A percentile compares a stretch with the other conserved stretches of the same genome.
phyloP scores from a whole-genome alignment of 345 rosid species.

The Hibiscus syriacus region DNA sequence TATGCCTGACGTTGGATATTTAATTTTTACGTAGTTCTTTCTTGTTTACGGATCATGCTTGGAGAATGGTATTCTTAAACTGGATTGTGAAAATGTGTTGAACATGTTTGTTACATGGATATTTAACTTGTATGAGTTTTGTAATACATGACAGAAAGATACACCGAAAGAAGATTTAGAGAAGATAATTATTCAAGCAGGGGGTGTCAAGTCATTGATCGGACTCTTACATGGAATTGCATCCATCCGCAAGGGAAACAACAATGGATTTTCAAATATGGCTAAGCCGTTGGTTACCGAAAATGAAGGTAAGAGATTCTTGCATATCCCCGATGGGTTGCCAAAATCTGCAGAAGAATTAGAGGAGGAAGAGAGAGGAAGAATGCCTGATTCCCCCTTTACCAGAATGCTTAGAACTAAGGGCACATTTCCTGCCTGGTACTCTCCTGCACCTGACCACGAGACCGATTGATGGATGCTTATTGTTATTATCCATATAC shows the following conservation, averaged over 20 bases:
- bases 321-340: constrained; percentile 71
- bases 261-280: constrained; percentile 7
- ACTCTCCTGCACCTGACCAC: constrained; percentile 12
- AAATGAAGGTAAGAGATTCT: constrained; percentile 16
- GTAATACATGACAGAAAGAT: constrained; percentile 30
- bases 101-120: not conserved
- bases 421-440: constrained; percentile 70
- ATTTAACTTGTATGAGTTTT: not conserved
- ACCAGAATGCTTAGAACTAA: constrained; percentile 62
- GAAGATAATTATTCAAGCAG: constrained; percentile 52
- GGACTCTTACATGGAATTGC: constrained; percentile 35
- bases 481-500: not conserved
- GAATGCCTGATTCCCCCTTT: constrained; percentile 67
- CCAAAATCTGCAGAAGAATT: constrained; percentile 63
- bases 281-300: constrained; percentile 16
- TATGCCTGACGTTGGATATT: too few species aligned
- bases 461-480: constrained; percentile 17
- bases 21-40: too few species aligned
- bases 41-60: too few species aligned
- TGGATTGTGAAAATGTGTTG: not conserved
- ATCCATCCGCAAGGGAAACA: constrained; percentile 15
- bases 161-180: constrained; percentile 53
- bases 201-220: constrained; percentile 59
- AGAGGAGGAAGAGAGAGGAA: constrained; percentile 69
- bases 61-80: too few species aligned